Conservation (phyloP, 2,329 filamentous ascomycete species). For the Diaporthe sp. region DNA sequence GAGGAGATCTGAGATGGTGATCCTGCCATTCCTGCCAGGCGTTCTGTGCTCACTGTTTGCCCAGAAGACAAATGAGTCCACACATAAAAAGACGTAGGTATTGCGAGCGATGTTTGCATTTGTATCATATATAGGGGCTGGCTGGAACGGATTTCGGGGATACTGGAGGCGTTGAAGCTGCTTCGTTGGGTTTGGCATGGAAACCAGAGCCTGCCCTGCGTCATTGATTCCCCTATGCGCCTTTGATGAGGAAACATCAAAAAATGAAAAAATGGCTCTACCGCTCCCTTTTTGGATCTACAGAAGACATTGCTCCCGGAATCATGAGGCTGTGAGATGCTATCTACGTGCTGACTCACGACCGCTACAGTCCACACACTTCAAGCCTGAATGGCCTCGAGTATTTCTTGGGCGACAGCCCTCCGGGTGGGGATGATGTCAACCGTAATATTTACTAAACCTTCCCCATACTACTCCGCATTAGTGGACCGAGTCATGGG, state of each 20-base stretch:
- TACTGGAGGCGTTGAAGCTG: conserved; percentile 34
- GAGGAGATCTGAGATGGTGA: neutral
- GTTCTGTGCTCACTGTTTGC: neutral
- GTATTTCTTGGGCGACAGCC: neutral
- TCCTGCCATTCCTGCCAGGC: conserved; percentile 4
- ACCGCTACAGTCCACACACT: neutral
- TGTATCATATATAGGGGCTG: conserved; percentile 39
- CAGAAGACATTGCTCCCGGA: neutral
- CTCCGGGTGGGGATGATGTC: conserved; percentile 14
- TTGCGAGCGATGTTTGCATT: conserved; percentile 38
- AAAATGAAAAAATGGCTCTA: conserved; percentile 28
- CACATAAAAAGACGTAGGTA: conserved; percentile 6
- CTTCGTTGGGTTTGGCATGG: conserved; percentile 15
- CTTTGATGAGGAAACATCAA: conserved; percentile 10
- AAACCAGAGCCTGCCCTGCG: conserved; percentile 10
- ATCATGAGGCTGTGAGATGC: neutral
- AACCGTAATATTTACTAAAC: conserved; percentile 23
- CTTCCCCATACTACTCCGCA: conserved; percentile 15
- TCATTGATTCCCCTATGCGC: conserved; percentile 1
- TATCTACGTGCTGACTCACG: neutral
- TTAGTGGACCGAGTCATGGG: conserved; percentile 32
- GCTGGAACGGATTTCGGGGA: conserved; percentile 22
- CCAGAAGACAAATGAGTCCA: neutral
- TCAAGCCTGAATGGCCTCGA: neutral
- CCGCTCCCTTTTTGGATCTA: conserved; percentile 26